These are phyloP conservation scores for Acanthamoeba culbertsoni DNA, from an alignment of 208 protist genomes.

Conservation along the genomic window DNA sequence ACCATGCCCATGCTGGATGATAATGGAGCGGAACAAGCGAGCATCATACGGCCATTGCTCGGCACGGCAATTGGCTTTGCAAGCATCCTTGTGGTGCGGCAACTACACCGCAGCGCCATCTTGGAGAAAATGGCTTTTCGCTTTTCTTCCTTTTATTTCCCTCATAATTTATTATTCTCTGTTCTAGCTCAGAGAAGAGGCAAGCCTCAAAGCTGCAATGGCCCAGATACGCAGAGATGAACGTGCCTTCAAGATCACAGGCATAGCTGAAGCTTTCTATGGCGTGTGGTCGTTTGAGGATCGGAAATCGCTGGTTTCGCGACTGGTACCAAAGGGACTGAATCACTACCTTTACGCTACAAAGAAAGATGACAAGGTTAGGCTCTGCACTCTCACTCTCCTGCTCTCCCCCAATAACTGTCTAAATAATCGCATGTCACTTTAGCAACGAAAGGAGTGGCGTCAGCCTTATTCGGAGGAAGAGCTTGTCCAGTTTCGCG, in stretches of 20 bases:
- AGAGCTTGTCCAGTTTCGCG: neutral
- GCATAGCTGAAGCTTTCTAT: conserved; percentile 7
- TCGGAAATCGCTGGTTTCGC: neutral
- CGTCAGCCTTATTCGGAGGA: conserved; percentile 7
- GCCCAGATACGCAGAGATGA: neutral
- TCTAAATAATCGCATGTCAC: neutral
- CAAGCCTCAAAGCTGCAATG: too few relatives aligned
- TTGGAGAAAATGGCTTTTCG: too few relatives aligned
- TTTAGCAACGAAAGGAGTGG: neutral
- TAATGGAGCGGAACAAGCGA: too few relatives aligned
- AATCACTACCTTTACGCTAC: conserved; percentile 44
- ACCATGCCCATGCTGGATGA: too few relatives aligned
- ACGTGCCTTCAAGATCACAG: neutral
- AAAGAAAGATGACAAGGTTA: conserved; percentile 17
- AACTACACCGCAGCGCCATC: too few relatives aligned
- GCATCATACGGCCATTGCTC: too few relatives aligned
- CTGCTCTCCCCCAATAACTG: neutral
- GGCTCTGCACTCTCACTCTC: neutral
- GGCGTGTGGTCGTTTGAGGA: neutral
- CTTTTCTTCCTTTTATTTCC: too few relatives aligned
- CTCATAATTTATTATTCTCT: too few relatives aligned
- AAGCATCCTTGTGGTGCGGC: too few relatives aligned
- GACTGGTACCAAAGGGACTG: neutral
- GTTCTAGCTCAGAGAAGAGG: too few relatives aligned
- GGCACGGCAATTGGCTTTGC: too few relatives aligned